Conservation (phyloP, 495 filamentous ascomycete species). For the Hypoxylon intermedium region DNA sequence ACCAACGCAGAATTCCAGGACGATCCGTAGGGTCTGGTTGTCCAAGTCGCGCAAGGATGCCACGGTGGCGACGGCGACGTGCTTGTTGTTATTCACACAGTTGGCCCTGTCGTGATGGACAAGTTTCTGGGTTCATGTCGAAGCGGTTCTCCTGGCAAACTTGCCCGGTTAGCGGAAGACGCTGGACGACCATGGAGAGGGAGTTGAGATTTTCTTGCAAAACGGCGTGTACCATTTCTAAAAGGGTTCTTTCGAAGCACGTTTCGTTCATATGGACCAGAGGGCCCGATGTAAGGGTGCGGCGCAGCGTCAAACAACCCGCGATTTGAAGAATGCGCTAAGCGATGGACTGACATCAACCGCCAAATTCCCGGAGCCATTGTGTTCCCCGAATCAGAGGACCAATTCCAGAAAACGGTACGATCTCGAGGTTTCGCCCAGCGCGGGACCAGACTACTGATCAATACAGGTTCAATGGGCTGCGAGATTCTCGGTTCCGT, state of each 20-base stretch:
- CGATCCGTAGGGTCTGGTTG: slow-evolving; percentile 81
- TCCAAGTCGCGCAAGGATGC: slow-evolving; percentile 73
- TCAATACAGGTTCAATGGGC: slow-evolving; percentile 19
- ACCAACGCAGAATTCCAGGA: slow-evolving; percentile 82
- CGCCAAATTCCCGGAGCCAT: slow-evolving; percentile 32
- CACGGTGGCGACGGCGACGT: slow-evolving; percentile 69
- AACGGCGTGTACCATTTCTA: too few relatives aligned
- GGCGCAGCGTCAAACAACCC: too few relatives aligned
- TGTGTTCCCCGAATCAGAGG: slow-evolving; percentile 29
- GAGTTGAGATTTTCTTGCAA: slow-evolving; percentile 74
- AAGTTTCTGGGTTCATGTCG: slow-evolving; percentile 86
- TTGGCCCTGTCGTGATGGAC: slow-evolving; percentile 87
- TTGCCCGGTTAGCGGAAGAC: slow-evolving; percentile 88
- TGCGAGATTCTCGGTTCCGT: slow-evolving; percentile 26
- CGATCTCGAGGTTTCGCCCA: background rate
- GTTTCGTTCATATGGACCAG: too few relatives aligned
- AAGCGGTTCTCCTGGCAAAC: slow-evolving; percentile 84
- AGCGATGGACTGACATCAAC: slow-evolving; percentile 40
- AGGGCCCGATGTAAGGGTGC: too few relatives aligned
- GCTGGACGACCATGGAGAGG: slow-evolving; percentile 81
- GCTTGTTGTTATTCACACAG: slow-evolving; percentile 87
- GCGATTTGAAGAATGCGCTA: background rate
- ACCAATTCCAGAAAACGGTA: slow-evolving; percentile 28
- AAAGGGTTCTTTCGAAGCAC: too few relatives aligned
- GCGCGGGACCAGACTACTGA: background rate